Base-by-base conservation (phyloP, 2,329 filamentous ascomycete species). In the Diaporthe aspalathi region DNA sequence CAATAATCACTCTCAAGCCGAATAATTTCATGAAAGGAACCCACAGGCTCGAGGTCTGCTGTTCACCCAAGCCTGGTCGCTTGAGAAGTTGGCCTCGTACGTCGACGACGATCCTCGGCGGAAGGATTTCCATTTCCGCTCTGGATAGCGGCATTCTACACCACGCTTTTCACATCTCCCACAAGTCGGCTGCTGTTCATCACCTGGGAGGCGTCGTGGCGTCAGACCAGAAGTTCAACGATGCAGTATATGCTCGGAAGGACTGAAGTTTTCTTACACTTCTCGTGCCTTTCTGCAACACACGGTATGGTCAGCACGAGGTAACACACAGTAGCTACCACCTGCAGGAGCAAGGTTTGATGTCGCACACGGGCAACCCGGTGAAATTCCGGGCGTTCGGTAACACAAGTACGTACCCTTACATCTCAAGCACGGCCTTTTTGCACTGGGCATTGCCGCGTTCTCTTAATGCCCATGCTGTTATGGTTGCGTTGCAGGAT, bases 381-480 rank as follows among this genome's bases (percentile, higher is more conserved):
- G 24, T 63, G 24, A 63, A 12, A 45, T 47, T 27, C 40, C 40
- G 40, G 57, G 11, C 24, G 40, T 16, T 63, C 11, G 27, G 57
- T 32, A 47, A 22, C 3, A n/a, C 32, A 3, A 32, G 57, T 63
- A 49, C 57, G 40, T 63, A 63, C 57, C 57, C 47, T 47, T 63
- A 63, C 57, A 63, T 63, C 57, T 47, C 17, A 47, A 17, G 57
- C 57, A 63, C 40, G 57, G 57, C 40, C 43, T 47, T 63, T 47
- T 63, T 47, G 57, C 57, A 47, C 57, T 63, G 57, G 57, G 57
- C 57, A 63, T 63, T 35, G 57, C 57, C 57, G 57, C 57, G 57
- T n/a, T 63, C 40, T 63, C 57, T 49, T 20, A 32, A n/a, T 47
- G 24, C 40, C 40, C 57, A 63, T 47, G 20, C 40, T 63, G 57